A percentile compares a stretch with the other conserved stretches of the same genome.
Conservation (phyloP, 2,329 filamentous ascomycete species). For the Clonostachys chloroleuca region DNA sequence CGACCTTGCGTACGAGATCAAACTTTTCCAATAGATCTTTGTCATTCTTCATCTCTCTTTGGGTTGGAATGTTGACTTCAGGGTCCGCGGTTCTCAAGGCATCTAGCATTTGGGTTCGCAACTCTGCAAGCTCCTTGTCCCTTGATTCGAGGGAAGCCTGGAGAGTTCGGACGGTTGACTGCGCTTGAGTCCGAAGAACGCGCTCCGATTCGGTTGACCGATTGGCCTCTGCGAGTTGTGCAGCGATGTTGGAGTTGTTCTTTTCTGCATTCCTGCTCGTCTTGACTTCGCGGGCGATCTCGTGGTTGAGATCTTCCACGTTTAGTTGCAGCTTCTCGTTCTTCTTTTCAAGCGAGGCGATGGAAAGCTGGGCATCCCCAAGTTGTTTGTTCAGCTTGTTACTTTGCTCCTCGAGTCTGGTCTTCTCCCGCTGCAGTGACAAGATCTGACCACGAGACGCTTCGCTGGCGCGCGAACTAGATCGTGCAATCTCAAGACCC, state of each 20-base stretch:
- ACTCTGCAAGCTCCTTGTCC: slow-evolving; percentile 75
- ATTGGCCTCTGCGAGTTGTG: slow-evolving; percentile 85
- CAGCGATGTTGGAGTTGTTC: slow-evolving; percentile 70
- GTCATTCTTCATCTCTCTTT: slow-evolving; percentile 54
- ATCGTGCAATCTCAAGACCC: slow-evolving; percentile 90
- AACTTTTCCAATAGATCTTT: slow-evolving; percentile 71
- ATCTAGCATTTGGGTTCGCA: slow-evolving; percentile 73
- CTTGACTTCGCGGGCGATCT: slow-evolving; percentile 86
- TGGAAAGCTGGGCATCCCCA: slow-evolving; percentile 76
- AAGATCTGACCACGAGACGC: slow-evolving; percentile 73
- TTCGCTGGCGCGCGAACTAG: slow-evolving; percentile 80
- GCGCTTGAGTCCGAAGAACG: slow-evolving; percentile 79
- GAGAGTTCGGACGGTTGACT: slow-evolving; percentile 77
- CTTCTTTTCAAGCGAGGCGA: slow-evolving; percentile 86
- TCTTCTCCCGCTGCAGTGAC: slow-evolving; percentile 78
- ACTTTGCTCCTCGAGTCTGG: slow-evolving; percentile 77
- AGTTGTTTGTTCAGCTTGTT: slow-evolving; percentile 77
- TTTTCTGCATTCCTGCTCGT: slow-evolving; percentile 88
- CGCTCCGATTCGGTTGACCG: slow-evolving; percentile 86
- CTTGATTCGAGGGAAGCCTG: slow-evolving; percentile 75
- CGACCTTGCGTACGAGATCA: slow-evolving; percentile 79
- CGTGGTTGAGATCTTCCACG: slow-evolving; percentile 88
- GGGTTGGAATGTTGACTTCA: slow-evolving; percentile 59
- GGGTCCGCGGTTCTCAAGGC: slow-evolving; percentile 87
- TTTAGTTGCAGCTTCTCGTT: slow-evolving; percentile 87